Base-by-base conservation (phyloP, 306 rosid species). In the Canavalia ensiformis region DNA sequence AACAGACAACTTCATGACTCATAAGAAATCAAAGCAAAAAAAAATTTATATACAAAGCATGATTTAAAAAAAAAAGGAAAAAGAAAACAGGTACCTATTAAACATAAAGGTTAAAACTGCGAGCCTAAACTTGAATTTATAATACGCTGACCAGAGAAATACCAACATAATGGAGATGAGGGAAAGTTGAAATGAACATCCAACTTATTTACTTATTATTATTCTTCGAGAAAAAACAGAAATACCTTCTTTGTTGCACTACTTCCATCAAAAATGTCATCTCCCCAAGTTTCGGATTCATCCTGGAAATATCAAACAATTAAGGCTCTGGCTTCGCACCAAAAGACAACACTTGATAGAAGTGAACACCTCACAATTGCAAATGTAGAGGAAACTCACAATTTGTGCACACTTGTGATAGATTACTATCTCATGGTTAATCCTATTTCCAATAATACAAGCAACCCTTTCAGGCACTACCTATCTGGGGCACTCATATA, bases 241-340 rank as follows among this genome's bases (percentile, higher is more conserved):
- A 87, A 80, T 84, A 94, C 97, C 94, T 86, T 79, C 69, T 74
- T 78, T 46, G 74, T 60, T 55, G 84, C 82, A 81, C 73, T 71
- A 67, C 60, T 77, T 50, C 73, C 87, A 68, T 80, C 64, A 77
- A 50, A 80, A 63, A 77, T 65, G 72, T 91, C 88, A 88, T 92
- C 97, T 76, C 91, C 98, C 97, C 98, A 92, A 9, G 90, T 84
- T 55, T 76, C 65, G 52, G 82, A 82, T 55, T 90, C 94, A 42
- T 92, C 94, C 97, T 94, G 88, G 69, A 82, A 70, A 77, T 49
- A 82, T 37, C 25, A 81, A 56, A 65, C 10, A 78, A 46, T 56
- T 59, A 68, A 77, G 39, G 56, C 35, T 75, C 55, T 50, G 39
- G 71, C 50, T 64, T 81, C 44, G 30, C 34, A 33, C 52, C 62